A percentile compares a stretch with the other conserved stretches of the same genome.
phyloP scores from a whole-genome alignment of 2,329 filamentous ascomycete species.

The Alternaria atra region DNA sequence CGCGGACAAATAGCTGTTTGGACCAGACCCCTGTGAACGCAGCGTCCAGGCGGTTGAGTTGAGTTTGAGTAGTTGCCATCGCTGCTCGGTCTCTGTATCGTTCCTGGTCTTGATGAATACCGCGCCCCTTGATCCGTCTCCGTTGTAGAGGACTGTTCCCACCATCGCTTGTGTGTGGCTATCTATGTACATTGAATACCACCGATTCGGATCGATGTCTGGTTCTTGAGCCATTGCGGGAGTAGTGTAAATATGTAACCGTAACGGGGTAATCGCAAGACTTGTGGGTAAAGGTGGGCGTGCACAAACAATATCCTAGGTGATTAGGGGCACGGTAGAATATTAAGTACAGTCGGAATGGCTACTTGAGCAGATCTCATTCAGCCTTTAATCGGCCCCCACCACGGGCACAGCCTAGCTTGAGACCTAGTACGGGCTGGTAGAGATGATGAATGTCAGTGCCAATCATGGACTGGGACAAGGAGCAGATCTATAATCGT shows the following conservation, averaged over 20 bases:
- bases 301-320: neutral
- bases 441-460: neutral
- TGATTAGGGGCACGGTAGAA: neutral
- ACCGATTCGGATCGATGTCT: conserved; percentile 25
- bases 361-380: neutral
- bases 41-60: conserved; percentile 28
- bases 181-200: conserved; percentile 30
- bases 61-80: conserved; percentile 34
- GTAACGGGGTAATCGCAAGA: neutral
- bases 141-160: conserved; percentile 19
- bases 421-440: neutral
- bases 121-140: conserved; percentile 16
- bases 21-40: conserved; percentile 23
- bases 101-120: conserved; percentile 24
- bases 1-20: conserved; percentile 23
- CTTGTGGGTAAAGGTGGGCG: neutral
- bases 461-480: neutral
- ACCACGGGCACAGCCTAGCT: neutral
- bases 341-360: neutral
- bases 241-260: neutral
- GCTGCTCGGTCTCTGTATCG: neutral
- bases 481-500: neutral
- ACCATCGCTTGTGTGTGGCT: conserved; percentile 11
- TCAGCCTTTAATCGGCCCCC: neutral
- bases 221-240: neutral